Conservation (phyloP, 305 asterid genomes). For the Fraxinus ornus region DNA sequence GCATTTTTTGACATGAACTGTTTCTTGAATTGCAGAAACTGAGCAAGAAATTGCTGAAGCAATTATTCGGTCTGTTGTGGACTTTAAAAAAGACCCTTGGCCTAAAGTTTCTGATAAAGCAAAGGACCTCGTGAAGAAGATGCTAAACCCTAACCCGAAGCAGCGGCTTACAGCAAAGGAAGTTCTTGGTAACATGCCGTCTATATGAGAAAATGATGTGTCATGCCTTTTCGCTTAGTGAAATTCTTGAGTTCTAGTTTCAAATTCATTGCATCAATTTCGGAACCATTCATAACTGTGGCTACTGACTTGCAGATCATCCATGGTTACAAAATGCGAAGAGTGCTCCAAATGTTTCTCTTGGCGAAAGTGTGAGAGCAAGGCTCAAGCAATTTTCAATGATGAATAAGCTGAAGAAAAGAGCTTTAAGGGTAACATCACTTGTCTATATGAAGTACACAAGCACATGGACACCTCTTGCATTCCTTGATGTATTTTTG, state of each 20-base stretch:
- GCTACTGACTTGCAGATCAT: conserved; percentile 50
- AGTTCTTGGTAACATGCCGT: conserved; percentile 44
- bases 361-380: conserved; percentile 65
- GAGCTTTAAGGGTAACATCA: conserved; percentile 52
- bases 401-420: conserved; percentile 69
- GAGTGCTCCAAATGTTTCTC: conserved; percentile 62
- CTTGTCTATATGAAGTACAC: background rate
- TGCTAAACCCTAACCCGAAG: conserved; percentile 59
- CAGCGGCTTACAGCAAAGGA: conserved; percentile 53
- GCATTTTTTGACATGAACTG: background rate
- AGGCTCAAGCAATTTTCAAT: conserved; percentile 64
- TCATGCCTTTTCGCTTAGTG: background rate
- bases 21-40: conserved; percentile 47
- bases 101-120: conserved; percentile 70
- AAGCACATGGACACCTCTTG: background rate
- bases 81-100: conserved; percentile 65
- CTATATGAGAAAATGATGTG: background rate
- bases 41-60: conserved; percentile 74
- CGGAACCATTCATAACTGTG: conserved; percentile 12
- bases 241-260: background rate
- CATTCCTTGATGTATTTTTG: background rate
- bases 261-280: background rate
- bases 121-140: conserved; percentile 62
- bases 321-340: conserved; percentile 67
- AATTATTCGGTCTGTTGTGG: conserved; percentile 55